phyloP scores from a whole-genome alignment of 352 stramenopile species.

The Pythium aquatile region DNA sequence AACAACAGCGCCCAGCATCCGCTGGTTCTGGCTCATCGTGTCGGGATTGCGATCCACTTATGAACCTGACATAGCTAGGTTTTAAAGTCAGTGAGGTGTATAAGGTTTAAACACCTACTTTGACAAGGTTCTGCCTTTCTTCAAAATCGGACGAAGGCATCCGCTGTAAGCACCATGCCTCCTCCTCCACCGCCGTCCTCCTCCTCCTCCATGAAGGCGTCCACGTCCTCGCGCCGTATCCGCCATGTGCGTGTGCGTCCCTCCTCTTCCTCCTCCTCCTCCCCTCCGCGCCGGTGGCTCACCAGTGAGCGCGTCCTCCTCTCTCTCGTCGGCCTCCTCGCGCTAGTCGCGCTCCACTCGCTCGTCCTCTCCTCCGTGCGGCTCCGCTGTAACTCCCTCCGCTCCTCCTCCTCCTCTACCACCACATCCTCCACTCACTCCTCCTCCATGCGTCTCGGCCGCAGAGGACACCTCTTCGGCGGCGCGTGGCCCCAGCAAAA shows the following conservation, averaged over 20 bases:
- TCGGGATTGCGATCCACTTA: too few relatives aligned
- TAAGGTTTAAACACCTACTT: too few relatives aligned
- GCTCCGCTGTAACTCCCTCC: conserved; percentile 4
- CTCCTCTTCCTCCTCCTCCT: conserved; percentile 9
- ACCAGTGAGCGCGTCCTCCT: conserved; percentile 11
- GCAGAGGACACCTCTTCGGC: not conserved
- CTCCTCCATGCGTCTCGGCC: not conserved
- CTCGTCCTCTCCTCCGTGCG: conserved; percentile 13
- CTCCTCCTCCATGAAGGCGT: not conserved
- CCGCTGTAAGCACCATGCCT: not conserved
- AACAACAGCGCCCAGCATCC: too few relatives aligned
- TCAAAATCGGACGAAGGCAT: too few relatives aligned
- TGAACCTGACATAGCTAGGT: too few relatives aligned
- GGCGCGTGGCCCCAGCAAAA: not conserved
- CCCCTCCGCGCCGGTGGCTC: not conserved
- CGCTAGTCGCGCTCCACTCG: conserved; percentile 7
- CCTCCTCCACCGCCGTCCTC: not conserved
- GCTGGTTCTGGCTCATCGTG: too few relatives aligned
- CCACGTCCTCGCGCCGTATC: not conserved
- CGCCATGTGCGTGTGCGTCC: too few relatives aligned
- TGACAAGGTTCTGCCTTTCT: too few relatives aligned
- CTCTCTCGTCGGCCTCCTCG: not conserved
- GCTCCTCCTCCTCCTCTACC: not conserved
- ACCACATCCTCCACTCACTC: not conserved
- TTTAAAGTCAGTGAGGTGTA: too few relatives aligned